phyloP scores from a whole-genome alignment of 371 early-diverging fungal genomes.

The Nematocida ausubeli region DNA sequence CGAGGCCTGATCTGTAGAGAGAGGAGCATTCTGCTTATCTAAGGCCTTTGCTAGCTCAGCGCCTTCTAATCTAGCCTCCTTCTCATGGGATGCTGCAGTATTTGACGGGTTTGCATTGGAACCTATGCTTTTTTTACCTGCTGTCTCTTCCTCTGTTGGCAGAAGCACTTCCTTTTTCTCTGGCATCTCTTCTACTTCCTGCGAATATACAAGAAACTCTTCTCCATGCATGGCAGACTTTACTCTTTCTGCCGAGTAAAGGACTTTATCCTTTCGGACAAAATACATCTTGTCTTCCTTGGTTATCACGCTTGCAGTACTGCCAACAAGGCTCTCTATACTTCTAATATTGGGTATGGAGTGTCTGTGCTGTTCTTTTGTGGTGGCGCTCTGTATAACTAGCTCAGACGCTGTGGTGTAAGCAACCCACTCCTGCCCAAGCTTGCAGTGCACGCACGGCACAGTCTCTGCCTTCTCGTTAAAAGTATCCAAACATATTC shows the following conservation, averaged over 20 bases:
- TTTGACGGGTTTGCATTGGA: neutral
- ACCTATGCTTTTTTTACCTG: neutral
- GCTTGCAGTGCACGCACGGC: conserved; percentile 40
- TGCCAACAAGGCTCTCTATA: conserved; percentile 58
- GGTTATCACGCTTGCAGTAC: conserved; percentile 35
- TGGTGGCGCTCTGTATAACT: conserved; percentile 39
- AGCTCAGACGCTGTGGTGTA: conserved; percentile 20
- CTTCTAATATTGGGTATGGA: conserved; percentile 48
- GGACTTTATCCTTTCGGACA: conserved; percentile 5
- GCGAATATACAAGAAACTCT: conserved; percentile 47
- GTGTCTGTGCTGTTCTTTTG: conserved; percentile 2
- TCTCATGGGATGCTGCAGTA: neutral
- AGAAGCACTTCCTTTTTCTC: neutral
- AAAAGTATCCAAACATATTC: conserved; percentile 65
- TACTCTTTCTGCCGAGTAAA: conserved; percentile 20
- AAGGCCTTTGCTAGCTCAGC: neutral
- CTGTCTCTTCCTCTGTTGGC: neutral
- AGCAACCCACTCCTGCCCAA: conserved; percentile 52
- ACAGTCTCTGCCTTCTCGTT: conserved; percentile 37
- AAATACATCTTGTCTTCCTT: conserved; percentile 40
- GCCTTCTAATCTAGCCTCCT: neutral
- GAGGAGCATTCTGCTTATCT: neutral
- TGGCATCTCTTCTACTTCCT: conserved; percentile 22
- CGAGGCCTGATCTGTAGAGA: neutral
- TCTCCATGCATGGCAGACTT: conserved; percentile 39